These are phyloP conservation scores for Warburgia ugandensis DNA, from an alignment of 164 flowering plant genomes.

Conservation along the genomic window DNA sequence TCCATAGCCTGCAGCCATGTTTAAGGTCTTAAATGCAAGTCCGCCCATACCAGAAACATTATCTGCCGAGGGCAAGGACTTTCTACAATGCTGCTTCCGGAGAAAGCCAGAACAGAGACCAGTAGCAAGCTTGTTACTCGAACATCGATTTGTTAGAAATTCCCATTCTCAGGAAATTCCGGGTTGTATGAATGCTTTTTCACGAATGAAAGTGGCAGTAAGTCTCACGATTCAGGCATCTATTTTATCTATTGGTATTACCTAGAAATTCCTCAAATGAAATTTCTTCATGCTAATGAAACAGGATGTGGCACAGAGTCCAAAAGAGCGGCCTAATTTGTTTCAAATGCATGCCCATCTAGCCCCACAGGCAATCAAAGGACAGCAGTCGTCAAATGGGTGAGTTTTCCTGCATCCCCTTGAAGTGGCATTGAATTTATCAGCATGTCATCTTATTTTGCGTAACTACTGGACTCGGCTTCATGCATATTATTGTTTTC, in stretches of 20 bases:
- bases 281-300: neutral
- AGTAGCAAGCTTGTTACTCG: slow-evolving; percentile 54
- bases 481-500: slow-evolving; percentile 30
- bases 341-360: slow-evolving; percentile 10
- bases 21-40: slow-evolving; percentile 62
- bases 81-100: slow-evolving; percentile 63
- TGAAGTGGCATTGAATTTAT: neutral
- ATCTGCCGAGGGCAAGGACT: slow-evolving; percentile 76
- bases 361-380: slow-evolving; percentile 7
- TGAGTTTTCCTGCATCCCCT: neutral
- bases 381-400: slow-evolving; percentile 10
- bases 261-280: neutral
- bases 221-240: neutral
- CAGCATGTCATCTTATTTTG: slow-evolving; percentile 1
- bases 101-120: slow-evolving; percentile 90
- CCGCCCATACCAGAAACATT: slow-evolving; percentile 77
- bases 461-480: slow-evolving; percentile 18
- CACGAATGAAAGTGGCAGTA: slow-evolving; percentile 19
- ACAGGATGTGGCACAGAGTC: slow-evolving; percentile 19
- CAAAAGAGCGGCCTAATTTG: slow-evolving; percentile 14
- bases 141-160: slow-evolving; percentile 58
- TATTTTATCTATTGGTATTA: neutral
- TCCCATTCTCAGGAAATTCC: slow-evolving; percentile 30
- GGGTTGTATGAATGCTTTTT: slow-evolving; percentile 14
- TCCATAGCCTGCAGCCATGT: slow-evolving; percentile 87